These are phyloP conservation scores for Nemophila menziesii DNA, from an alignment of 257 asterid genomes.

Conservation along the genomic window DNA sequence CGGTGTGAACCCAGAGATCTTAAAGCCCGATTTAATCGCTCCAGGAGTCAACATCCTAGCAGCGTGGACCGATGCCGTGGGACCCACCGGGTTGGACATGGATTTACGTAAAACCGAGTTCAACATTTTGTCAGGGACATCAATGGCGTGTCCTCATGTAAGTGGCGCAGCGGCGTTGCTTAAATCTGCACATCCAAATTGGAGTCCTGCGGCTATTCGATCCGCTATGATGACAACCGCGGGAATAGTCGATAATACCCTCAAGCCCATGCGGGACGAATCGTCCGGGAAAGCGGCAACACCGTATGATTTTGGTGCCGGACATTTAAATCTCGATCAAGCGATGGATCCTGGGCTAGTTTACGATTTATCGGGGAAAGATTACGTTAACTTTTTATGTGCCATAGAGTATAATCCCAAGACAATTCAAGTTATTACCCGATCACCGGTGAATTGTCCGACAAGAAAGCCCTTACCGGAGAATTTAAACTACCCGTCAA, in stretches of 20 bases:
- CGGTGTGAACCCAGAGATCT: conserved; percentile 74
- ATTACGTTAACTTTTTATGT: conserved; percentile 74
- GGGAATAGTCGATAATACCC: conserved; percentile 32
- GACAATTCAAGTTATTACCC: conserved; percentile 85
- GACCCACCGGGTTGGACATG: conserved; percentile 75
- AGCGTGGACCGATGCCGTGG: conserved; percentile 87
- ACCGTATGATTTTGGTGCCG: conserved; percentile 82
- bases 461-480: conserved; percentile 60
- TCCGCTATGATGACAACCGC: conserved; percentile 99
- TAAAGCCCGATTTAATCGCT: conserved; percentile 83
- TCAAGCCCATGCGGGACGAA: conserved; percentile 54
- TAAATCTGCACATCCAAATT: conserved; percentile 91
- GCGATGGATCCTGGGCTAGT: conserved; percentile 96
- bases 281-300: conserved; percentile 61
- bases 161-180: conserved; percentile 97
- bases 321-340: conserved; percentile 65
- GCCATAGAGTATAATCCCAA: conserved; percentile 67
- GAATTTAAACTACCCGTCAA: conserved; percentile 79
- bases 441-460: conserved; percentile 62
- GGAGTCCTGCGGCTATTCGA: conserved; percentile 89
- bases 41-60: conserved; percentile 94
- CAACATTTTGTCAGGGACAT: conserved; percentile 84
- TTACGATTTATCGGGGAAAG: conserved; percentile 49
- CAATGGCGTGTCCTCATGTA: conserved; percentile 97
- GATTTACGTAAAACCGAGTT: conserved; percentile 68